Conservation (phyloP, 2,329 filamentous ascomycete genomes). For the Cercospora sp. region DNA sequence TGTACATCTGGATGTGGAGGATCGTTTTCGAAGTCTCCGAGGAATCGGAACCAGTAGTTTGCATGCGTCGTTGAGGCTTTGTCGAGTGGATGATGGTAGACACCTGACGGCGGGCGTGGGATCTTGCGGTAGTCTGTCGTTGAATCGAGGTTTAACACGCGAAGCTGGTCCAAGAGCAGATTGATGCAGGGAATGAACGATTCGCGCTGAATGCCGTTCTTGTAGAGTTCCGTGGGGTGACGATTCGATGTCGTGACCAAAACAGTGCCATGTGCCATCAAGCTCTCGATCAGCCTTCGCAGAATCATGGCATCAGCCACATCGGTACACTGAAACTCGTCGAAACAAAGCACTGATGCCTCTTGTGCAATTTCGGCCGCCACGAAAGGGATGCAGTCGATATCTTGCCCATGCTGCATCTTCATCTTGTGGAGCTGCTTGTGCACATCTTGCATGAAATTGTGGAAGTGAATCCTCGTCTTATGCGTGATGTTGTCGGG, state of each 20-base stretch:
- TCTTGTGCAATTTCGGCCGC: constrained; percentile 89
- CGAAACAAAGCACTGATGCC: constrained; percentile 88
- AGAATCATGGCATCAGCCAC: constrained; percentile 99
- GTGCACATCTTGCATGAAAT: constrained; percentile 99
- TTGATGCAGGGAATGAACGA: constrained; percentile 95
- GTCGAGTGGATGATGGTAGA: constrained; percentile 89
- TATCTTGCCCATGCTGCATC: constrained; percentile 81
- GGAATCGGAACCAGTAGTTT: constrained; percentile 92
- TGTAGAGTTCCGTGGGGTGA: constrained; percentile 95
- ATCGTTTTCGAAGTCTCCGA: constrained; percentile 76
- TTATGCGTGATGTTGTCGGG: constrained; percentile 77
- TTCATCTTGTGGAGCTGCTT: constrained; percentile 87
- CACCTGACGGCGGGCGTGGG: constrained; percentile 84
- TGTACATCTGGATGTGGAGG: constrained; percentile 78
- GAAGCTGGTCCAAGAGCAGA: constrained; percentile 78
- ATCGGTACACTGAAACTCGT: constrained; percentile 98
- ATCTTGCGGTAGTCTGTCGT: constrained; percentile 97
- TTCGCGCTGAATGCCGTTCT: constrained; percentile 94
- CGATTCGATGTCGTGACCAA: constrained; percentile 94
- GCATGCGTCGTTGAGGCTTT: constrained; percentile 75
- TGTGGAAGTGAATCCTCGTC: constrained; percentile 96
- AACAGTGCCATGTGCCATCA: constrained; percentile 97
- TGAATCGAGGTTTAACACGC: constrained; percentile 92
- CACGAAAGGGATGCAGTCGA: constrained; percentile 88
- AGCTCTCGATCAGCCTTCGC: constrained; percentile 75